Evolutionary conservation across 1,284 basidiomycete species (phyloP).

Genomic region (Vanrija pseudolonga): DNA sequence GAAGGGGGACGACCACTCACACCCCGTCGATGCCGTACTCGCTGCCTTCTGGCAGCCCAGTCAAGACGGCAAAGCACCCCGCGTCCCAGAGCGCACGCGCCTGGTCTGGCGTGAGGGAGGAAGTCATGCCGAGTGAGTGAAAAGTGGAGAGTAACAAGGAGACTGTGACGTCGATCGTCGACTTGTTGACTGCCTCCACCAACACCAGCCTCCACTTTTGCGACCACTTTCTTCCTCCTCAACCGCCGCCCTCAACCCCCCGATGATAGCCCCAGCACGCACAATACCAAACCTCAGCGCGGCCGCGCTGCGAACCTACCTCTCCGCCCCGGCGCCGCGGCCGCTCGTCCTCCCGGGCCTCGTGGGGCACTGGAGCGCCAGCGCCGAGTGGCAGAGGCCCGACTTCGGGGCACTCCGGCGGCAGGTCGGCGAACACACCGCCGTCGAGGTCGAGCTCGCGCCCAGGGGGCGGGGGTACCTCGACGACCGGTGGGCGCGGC

Average conservation of each 20-base stretch:
- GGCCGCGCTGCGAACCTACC: constrained; percentile 21
- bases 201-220: neutral
- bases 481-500: constrained; percentile 32
- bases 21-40: constrained; percentile 47
- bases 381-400: constrained; percentile 25
- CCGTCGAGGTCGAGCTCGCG: constrained; percentile 41
- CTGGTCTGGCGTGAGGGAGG: constrained; percentile 35
- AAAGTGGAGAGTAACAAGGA: neutral
- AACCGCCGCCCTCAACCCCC: neutral
- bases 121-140: neutral
- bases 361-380: constrained; percentile 23
- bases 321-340: constrained; percentile 5
- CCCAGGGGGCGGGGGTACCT: constrained; percentile 37
- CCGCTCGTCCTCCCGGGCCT: constrained; percentile 29
- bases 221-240: neutral
- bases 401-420: neutral
- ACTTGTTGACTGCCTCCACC: too few relatives aligned
- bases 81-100: constrained; percentile 44
- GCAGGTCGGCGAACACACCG: constrained; percentile 24
- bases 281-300: constrained; percentile 7
- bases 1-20: constrained; percentile 19
- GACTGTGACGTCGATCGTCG: too few relatives aligned
- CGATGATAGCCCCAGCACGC: neutral
- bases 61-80: constrained; percentile 45
- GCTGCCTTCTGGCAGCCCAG: constrained; percentile 38